phyloP scores from a whole-genome alignment of 106 monocot species.

The Allium cepa region DNA sequence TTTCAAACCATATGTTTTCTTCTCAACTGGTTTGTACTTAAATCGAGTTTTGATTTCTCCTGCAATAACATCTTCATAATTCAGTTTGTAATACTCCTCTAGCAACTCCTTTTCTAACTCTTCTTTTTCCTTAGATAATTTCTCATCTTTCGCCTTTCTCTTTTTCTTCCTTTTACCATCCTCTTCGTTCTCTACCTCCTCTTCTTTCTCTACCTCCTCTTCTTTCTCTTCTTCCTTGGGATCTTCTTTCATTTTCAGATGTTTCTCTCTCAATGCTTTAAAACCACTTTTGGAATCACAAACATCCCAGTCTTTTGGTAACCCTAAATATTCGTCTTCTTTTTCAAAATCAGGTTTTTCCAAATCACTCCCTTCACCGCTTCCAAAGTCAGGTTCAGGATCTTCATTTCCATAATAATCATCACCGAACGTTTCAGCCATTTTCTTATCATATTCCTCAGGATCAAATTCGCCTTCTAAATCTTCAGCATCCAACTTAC shows the following conservation, averaged over 20 bases:
- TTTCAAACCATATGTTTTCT: slow-evolving; percentile 58
- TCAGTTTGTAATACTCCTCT: slow-evolving; percentile 96
- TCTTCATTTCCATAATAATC: slow-evolving; percentile 78
- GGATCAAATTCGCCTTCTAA: slow-evolving; percentile 94
- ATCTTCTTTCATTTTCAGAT: slow-evolving; percentile 20
- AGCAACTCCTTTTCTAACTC: slow-evolving; percentile 80
- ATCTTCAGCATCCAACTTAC: slow-evolving; percentile 44
- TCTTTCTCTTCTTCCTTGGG: slow-evolving; percentile 19
- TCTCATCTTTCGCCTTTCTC: slow-evolving; percentile 27
- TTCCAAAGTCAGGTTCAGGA: slow-evolving; percentile 72
- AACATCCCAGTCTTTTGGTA: slow-evolving; percentile 63
- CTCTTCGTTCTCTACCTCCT: slow-evolving; percentile 17
- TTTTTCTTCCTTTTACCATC: slow-evolving; percentile 33
- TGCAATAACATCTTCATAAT: slow-evolving; percentile 84
- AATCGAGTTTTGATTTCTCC: slow-evolving; percentile 94
- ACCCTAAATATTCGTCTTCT: slow-evolving; percentile 87
- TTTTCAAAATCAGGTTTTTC: slow-evolving; percentile 90
- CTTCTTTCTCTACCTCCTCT: slow-evolving; percentile 16
- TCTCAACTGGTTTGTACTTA: slow-evolving; percentile 64
- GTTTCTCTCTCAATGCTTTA: slow-evolving; percentile 25
- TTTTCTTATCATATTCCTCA: slow-evolving; percentile 87
- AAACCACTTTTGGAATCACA: slow-evolving; percentile 34
- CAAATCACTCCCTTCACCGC: slow-evolving; percentile 44
- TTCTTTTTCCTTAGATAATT: slow-evolving; percentile 47
- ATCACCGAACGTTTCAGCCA: slow-evolving; percentile 53